Evolutionary conservation across 805 yeast genomes (phyloP).

Genomic region (Metschnikowia colocasiae): DNA sequence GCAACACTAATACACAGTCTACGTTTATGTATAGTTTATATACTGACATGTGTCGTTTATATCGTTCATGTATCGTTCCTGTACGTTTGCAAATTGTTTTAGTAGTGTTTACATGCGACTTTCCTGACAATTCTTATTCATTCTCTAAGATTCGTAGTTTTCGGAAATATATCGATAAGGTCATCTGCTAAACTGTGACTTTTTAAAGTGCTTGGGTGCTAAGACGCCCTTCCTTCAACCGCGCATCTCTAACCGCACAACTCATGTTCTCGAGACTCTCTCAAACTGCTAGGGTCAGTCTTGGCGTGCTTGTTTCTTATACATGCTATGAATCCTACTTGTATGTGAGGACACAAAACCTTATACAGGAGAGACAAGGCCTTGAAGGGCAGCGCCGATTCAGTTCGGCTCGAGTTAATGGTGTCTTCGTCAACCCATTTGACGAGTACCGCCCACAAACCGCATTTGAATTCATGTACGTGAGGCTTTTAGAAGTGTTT

Average conservation of each 20-base stretch:
- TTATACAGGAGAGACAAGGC: conserved; percentile 38
- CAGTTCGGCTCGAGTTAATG: conserved; percentile 48
- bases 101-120: no score
- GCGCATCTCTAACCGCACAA: not conserved
- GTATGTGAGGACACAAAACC: conserved; percentile 49
- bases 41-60: no score
- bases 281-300: conserved; percentile 36
- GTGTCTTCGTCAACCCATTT: conserved; percentile 88
- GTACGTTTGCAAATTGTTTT: no score
- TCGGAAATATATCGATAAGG: no score
- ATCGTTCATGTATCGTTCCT: no score
- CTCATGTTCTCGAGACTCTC: conserved; percentile 16
- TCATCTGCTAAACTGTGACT: no score
- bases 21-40: not conserved
- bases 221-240: not conserved
- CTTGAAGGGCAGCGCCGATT: conserved; percentile 20
- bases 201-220: no score
- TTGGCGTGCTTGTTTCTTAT: conserved; percentile 49
- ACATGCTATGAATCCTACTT: conserved; percentile 64
- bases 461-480: conserved; percentile 73
- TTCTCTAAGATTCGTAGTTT: no score
- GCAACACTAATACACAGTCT: conserved; percentile 43
- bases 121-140: no score
- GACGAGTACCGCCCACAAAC: conserved; percentile 88
- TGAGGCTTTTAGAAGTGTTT: conserved; percentile 67